Conservation (phyloP, 441 rosid genomes). For the Syzygium syzygioides region DNA sequence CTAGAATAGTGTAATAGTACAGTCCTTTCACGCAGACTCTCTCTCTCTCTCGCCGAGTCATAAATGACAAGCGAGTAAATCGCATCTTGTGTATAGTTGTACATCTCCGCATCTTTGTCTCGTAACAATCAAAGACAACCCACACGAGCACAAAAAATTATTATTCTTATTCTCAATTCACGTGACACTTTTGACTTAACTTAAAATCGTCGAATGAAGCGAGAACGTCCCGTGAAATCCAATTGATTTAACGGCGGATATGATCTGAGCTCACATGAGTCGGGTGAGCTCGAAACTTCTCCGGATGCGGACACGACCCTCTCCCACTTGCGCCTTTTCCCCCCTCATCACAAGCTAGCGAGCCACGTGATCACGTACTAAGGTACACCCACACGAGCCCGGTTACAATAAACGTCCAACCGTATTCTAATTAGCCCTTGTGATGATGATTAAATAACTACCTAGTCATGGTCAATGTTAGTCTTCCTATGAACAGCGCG, state of each 20-base stretch:
- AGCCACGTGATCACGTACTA: neutral
- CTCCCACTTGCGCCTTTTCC: neutral
- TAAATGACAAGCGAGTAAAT: neutral
- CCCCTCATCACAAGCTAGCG: neutral
- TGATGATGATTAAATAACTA: neutral
- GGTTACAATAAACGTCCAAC: neutral
- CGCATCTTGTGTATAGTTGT: neutral
- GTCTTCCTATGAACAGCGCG: neutral
- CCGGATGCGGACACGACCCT: neutral
- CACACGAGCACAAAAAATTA: neutral
- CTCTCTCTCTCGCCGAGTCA: neutral
- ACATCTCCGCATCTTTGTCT: neutral
- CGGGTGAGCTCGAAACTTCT: too few relatives aligned
- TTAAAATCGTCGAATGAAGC: too few relatives aligned
- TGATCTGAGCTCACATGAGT: neutral
- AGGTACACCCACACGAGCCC: neutral
- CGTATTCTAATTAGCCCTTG: neutral
- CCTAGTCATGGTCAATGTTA: neutral
- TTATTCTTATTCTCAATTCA: neutral
- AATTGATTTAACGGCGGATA: neutral
- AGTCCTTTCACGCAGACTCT: neutral
- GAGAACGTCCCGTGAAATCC: neutral
- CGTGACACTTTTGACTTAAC: neutral
- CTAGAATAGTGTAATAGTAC: neutral
- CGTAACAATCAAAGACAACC: neutral